These are phyloP conservation scores for Penicillium aurantiogriseum DNA, from an alignment of 2,329 filamentous ascomycete genomes.

Conservation along the genomic window DNA sequence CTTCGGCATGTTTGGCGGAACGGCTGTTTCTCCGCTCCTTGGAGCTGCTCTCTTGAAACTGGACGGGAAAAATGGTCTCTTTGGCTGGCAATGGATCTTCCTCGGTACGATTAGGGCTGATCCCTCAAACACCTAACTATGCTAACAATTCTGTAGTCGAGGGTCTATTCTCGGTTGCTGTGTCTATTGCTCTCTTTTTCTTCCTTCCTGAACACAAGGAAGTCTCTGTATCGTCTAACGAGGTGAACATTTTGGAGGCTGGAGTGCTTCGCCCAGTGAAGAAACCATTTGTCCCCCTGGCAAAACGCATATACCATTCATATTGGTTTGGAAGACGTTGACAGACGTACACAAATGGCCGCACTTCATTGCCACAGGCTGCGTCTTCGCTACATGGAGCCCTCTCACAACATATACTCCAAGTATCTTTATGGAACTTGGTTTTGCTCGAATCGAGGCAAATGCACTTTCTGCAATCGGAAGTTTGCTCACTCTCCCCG, in stretches of 20 bases:
- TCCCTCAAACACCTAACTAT: not conserved
- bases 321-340: constrained; percentile 47
- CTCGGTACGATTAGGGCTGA: constrained; percentile 33
- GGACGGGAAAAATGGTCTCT: constrained; percentile 41
- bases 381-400: constrained; percentile 55
- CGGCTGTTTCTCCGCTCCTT: constrained; percentile 51
- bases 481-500: constrained; percentile 46
- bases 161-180: constrained; percentile 45
- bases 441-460: constrained; percentile 47
- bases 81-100: constrained; percentile 55
- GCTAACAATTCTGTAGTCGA: constrained; percentile 38
- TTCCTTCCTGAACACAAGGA: constrained; percentile 30
- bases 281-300: constrained; percentile 32
- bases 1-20: constrained; percentile 55
- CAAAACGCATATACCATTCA: constrained; percentile 39
- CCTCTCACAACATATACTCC: constrained; percentile 54
- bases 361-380: constrained; percentile 51
- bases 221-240: not conserved
- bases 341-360: constrained; percentile 49
- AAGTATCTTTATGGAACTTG: constrained; percentile 38
- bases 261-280: constrained; percentile 25
- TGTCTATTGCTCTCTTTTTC: constrained; percentile 42
- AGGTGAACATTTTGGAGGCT: too few relatives aligned
- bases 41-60: constrained; percentile 51
- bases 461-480: constrained; percentile 49